Evolutionary conservation across 1,139 yeast species (phyloP), one percentile per base, ranked within the genome.

Genomic region (Kluyveromyces marxianus): DNA sequence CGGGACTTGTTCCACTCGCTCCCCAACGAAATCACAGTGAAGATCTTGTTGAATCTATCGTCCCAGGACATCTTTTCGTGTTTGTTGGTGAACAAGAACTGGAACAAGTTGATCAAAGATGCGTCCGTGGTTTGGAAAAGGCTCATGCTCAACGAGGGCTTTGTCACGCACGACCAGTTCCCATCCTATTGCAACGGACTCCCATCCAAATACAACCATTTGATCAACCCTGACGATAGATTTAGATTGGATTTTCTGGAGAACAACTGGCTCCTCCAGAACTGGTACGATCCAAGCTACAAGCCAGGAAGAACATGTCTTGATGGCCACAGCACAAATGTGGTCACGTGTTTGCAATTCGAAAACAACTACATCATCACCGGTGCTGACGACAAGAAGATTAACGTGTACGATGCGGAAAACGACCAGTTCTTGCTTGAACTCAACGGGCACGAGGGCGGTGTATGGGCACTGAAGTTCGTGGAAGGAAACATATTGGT

Each of bases 391-490:
- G 96, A 88, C 55, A 79, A 79, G 54, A 77, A 81, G 57, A 87
- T 92, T 51, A 81, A 87, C 50, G 81, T 94, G 7, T 89, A 88
- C 63, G 83, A 85, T 54, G 81, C 96, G 3, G 69, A 73, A 34
- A 81, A 87, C 0, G 97, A 97, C 4, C 70, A 70, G 41, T 70
- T 83, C 40, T 58, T 83, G n/a, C 72, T 79, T 42, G 83, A 85
- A 2, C 71, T 92, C 44, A 73, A 75, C 45, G 97, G 97, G 8
- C 98, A 92, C 60, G 95, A 86, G 49, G 97, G 97, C 41, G 98
- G 98, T 28, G 98, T 94, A 7, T 92, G 99, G 99, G 97, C 98
- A 1, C 71, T 92, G 61, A 89, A 92, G 64, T 90, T 89, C 62
- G 77, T 57, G 39, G 55, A 54, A 31, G 58, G 59, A 42, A 65